Evolutionary conservation across 305 asterid genomes (phyloP), one percentile per base, ranked within the genome.

Genomic region (Solanum hybrid): DNA sequence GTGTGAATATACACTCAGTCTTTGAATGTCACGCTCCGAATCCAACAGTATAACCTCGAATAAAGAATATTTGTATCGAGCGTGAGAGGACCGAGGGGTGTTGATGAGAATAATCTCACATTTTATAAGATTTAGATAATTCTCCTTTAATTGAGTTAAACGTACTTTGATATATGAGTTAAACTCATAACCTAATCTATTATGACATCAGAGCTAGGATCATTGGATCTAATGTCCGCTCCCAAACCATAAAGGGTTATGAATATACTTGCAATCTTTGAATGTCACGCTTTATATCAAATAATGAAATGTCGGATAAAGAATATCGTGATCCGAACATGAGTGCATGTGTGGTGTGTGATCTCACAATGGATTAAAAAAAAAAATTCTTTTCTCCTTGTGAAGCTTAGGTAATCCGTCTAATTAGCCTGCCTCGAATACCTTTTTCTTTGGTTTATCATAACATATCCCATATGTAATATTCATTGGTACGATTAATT

Each of bases 71-170:
- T 10, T 10, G 6, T 22, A 22, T 1, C 3, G 3, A 64, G 27
- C 3, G 0, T 4, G 1, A n/a, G 27, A 10, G 66, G 66, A 15
- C 0, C 1, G 4, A 51, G 1, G 3, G 7, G 29, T n/a, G 14
- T 66, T 66, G 14, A n/a, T 66, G 29, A 66, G 2, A n/a, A n/a
- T 66, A n/a, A 66, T 10, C 14, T 9, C 73, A 66, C 0, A 66
- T 56, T 56, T 6, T 17, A 17, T 56, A 56, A 56, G 24, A 56
- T 56, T 2, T 56, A 17, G 9, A 3, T 17, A 17, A 51, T 51
- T 1, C 2, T 51, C 0, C 0, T 56, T 6, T 6, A 15, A 17
- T 56, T 56, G 2, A 56, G 2, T 0, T 56, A 56, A 56, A 17
- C 0, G 0, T 15, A 15, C 9, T 17, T 56, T 56, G 3, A 17